phyloP scores from a whole-genome alignment of 1,284 basidiomycete genomes.

The Rhodotorula sp. region DNA sequence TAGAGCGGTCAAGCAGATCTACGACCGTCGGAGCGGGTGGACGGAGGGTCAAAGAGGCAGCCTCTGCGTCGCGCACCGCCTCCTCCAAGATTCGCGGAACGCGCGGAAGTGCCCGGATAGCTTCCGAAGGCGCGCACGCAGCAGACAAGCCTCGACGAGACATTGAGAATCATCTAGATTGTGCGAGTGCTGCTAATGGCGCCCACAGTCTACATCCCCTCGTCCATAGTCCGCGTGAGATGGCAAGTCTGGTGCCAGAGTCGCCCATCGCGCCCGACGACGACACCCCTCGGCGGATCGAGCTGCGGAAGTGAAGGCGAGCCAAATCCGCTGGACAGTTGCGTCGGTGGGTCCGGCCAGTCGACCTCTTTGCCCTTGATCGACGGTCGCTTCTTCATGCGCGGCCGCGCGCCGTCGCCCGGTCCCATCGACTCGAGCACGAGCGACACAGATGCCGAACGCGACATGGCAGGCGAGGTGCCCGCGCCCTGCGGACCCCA shows the following conservation, averaged over 20 bases:
- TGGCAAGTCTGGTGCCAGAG: conserved; percentile 35
- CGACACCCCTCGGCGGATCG: conserved; percentile 30
- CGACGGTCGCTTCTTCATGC: conserved; percentile 42
- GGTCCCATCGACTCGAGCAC: conserved; percentile 39
- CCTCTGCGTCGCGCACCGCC: too few relatives aligned
- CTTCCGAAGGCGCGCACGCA: too few relatives aligned
- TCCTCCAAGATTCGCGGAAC: too few relatives aligned
- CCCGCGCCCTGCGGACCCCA: conserved; percentile 31
- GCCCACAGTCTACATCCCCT: neutral
- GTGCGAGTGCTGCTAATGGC: too few relatives aligned
- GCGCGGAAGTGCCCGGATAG: too few relatives aligned
- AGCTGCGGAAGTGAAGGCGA: neutral
- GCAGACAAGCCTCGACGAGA: too few relatives aligned
- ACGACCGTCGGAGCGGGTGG: too few relatives aligned
- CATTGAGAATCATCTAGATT: neutral
- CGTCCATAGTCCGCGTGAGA: conserved; percentile 5
- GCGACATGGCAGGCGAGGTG: conserved; percentile 35
- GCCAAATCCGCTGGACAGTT: neutral
- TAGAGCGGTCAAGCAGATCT: too few relatives aligned
- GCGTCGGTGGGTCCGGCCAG: conserved; percentile 33
- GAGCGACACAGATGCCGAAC: conserved; percentile 33
- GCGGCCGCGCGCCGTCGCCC: conserved; percentile 26
- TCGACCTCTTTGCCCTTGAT: conserved; percentile 47
- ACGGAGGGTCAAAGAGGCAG: too few relatives aligned
- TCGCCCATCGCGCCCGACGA: conserved; percentile 33